Evolutionary conservation across 345 rosid genomes (phyloP).

Genomic region (Nephelium lappaceum): DNA sequence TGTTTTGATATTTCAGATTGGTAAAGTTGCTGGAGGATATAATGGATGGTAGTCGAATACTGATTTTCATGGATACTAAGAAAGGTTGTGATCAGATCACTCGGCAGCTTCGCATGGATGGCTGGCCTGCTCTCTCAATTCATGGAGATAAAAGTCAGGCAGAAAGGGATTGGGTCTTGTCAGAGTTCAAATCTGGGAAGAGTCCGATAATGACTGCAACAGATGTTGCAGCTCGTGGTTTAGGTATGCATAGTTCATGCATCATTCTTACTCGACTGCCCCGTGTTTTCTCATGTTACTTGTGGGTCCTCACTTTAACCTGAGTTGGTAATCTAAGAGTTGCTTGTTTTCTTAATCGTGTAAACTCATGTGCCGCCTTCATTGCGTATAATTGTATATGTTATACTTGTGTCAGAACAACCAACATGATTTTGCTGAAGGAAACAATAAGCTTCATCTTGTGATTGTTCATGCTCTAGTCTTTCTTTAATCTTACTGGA

Average conservation of each 20-base stretch:
- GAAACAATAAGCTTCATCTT: background rate
- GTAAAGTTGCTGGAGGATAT: conserved; percentile 97
- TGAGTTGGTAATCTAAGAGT: conserved; percentile 7
- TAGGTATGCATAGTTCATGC: conserved; percentile 56
- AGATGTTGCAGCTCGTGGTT: conserved; percentile 99
- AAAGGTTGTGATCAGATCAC: conserved; percentile 98
- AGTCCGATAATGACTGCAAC: conserved; percentile 99
- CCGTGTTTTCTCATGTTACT: background rate
- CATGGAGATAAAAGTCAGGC: conserved; percentile 99
- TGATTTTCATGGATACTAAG: conserved; percentile 96
- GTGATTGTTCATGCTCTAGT: background rate
- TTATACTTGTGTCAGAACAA: background rate
- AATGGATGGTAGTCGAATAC: conserved; percentile 98
- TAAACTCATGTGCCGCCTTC: background rate
- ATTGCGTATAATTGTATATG: background rate
- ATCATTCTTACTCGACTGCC: background rate
- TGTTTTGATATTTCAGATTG: conserved; percentile 51
- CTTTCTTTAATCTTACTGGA: background rate
- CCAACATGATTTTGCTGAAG: background rate
- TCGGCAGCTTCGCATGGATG: conserved; percentile 99
- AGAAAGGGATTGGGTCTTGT: conserved; percentile 99
- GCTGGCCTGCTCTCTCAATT: conserved; percentile 99
- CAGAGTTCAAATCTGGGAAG: conserved; percentile 96
- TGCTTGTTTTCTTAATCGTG: background rate
- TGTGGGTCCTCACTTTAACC: background rate